These are phyloP conservation scores for Scedosporium boydii DNA, from an alignment of 2,329 filamentous ascomycete genomes.

Conservation along the genomic window DNA sequence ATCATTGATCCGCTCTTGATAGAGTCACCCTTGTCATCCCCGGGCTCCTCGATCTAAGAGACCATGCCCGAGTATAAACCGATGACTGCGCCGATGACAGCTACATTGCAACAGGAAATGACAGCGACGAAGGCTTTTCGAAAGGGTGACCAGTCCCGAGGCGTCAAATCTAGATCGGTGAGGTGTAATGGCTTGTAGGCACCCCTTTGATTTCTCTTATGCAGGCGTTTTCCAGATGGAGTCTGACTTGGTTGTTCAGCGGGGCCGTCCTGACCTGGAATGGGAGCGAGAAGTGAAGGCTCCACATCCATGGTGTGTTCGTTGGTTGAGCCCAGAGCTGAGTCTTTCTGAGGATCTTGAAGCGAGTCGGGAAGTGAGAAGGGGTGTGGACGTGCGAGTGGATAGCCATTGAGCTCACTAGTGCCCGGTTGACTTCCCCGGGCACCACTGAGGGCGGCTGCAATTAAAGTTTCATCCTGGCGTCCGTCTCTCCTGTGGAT, in stretches of 20 bases:
- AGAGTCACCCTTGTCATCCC: slow-evolving; percentile 58
- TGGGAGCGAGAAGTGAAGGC: not conserved
- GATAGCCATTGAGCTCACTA: too few species aligned
- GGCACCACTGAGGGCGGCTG: too few species aligned
- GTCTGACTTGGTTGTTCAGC: not conserved
- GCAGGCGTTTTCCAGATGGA: not conserved
- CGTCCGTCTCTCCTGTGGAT: too few species aligned
- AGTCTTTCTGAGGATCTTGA: too few species aligned
- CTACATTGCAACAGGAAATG: slow-evolving; percentile 64
- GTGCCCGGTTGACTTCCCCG: too few species aligned
- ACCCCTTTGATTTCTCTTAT: not conserved
- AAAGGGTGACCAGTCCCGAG: slow-evolving; percentile 58
- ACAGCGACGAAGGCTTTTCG: slow-evolving; percentile 61
- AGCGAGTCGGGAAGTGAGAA: too few species aligned
- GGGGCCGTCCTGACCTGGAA: not conserved
- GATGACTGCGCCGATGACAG: slow-evolving; percentile 58
- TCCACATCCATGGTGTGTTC: too few species aligned
- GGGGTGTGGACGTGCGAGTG: too few species aligned
- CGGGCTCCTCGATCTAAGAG: slow-evolving; percentile 68
- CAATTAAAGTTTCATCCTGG: too few species aligned
- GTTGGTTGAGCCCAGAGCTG: too few species aligned
- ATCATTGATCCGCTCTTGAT: slow-evolving; percentile 31
- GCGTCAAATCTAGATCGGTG: not conserved
- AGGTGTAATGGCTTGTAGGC: not conserved
- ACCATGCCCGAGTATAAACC: slow-evolving; percentile 73